Conservation (phyloP, 257 asterid genomes). For the Nicotiana tabacum region DNA sequence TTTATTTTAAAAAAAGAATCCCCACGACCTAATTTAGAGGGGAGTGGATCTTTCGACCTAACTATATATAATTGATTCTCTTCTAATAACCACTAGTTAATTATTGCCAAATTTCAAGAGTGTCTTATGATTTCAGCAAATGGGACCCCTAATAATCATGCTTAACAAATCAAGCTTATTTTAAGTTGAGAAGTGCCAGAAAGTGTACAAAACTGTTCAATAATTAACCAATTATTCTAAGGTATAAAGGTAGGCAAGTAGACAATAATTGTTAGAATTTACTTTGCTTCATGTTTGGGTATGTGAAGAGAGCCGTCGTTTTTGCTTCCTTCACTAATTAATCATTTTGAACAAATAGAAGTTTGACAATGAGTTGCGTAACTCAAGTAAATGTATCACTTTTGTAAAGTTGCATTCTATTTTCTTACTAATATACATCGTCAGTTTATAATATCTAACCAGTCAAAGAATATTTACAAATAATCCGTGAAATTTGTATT, state of each 20-base stretch:
- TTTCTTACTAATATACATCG: no score
- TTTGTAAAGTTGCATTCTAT: no score
- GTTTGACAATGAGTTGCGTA: background rate
- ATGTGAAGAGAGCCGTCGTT: slow-evolving; percentile 22
- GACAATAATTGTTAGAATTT: background rate
- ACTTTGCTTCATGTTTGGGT: slow-evolving; percentile 12
- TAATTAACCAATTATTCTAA: background rate
- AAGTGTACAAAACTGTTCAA: background rate
- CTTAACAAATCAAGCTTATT: background rate
- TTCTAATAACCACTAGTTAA: background rate
- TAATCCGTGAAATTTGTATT: no score
- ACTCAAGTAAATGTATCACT: background rate
- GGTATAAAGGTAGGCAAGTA: background rate
- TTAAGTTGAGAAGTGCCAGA: background rate
- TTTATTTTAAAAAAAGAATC: background rate
- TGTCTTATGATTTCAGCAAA: slow-evolving; percentile 20
- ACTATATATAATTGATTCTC: background rate
- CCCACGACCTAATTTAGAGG: background rate
- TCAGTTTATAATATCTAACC: no score
- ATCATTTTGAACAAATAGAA: background rate
- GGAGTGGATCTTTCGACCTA: background rate
- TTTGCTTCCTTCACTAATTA: slow-evolving; percentile 13
- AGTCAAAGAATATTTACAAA: no score
- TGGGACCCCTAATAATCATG: slow-evolving; percentile 12
- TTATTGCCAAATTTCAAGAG: background rate